Evolutionary conservation across 768 basidiomycete genomes (phyloP), one percentile per base, ranked within the genome.

Genomic region (Phaeolepiota aurea): DNA sequence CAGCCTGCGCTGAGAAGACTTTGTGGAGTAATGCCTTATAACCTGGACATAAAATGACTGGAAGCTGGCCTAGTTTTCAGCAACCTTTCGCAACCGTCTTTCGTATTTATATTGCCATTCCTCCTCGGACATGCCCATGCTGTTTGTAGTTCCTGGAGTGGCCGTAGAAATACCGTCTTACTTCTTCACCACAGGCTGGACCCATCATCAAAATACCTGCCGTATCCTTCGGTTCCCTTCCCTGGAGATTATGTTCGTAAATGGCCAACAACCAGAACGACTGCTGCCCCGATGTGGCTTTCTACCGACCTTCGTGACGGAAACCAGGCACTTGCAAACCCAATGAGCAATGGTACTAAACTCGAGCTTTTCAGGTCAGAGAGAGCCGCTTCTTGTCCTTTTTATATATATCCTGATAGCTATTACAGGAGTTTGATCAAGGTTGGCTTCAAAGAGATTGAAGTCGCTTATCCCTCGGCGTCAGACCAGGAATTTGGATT

Each of bases 241-340:
- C 71, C 40, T 11, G 10, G 13, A 14, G 40, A 21, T 18, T 34
- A 74, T 37, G 71, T 83, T 60, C 84, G 96, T 31, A 80, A 82
- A 71, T 99, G 96, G 96, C 96, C 94, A 3, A 79, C 85, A 25
- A 82, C 85, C 57, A 80, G 71, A 72, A 37, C 31, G 11, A 41
- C 40, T 12, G 77, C 77, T 49, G 77, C 87, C 3, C 96, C 96
- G 30, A 84, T 93, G 47, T 99, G 96, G 96, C 74, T 97, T 48
- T 93, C 90, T 20, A 97, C 93, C n/a, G 94, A 98, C 66, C 77
- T 99, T 37, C 78, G 96, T 34, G 96, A 98, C 68, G 96, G 96
- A 41, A 98, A 99, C 57, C 96, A 98, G 59, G 86, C 89, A 43
- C 79, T 98, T 28, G 91, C 90, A 31, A 97, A 96, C 58, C 96